Evolutionary conservation across 2,329 filamentous ascomycete genomes (phyloP), one percentile per base, ranked within the genome.

Genomic region (Clarireedia homoeocarpa): DNA sequence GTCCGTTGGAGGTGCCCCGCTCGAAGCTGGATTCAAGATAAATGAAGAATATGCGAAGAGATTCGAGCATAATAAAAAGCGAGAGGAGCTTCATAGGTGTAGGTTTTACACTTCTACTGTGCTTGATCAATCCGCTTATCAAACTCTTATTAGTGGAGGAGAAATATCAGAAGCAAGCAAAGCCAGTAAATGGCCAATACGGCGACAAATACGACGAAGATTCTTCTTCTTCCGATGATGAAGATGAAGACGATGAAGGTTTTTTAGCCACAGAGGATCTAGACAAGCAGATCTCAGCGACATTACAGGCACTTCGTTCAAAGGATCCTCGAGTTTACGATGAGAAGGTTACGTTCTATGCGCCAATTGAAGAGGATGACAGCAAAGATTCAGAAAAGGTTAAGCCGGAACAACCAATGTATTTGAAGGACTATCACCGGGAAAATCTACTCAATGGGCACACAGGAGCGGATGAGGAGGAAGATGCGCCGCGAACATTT

Each of bases 1-100:
- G 26, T 69, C 67, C 51, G 64, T 63, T 53, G 68, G 67, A 53
- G 69, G 66, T 66, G 71, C 63, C 66, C 67, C 63, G 63, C 70
- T 68, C 57, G 66, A 63, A 39, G 66, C 70, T 39, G 71, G 71
- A 30, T 80, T 97, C 70, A 91, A 88, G 70, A 85, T 99, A 72
- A 97, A 99, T 72, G 78, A 91, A 70, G 89, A 95, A 52, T 99
- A 86, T 71, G 94, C 94, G 45, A 83, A 82, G 63, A 81, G 89
- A 42, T 97, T 96, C 66, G 94, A 99, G 71, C 81, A 97, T 74
- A 99, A 99, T 75, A 96, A 97, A 76, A 96, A 96, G 75, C 83
- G 92, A 57, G 91, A 95, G 69, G 94, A 99, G 70, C 75, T 84
- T 61, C 85, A 91, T 15, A 79, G 81, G 67, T 71, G 85, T 88